Evolutionary conservation across 768 basidiomycete species (phyloP).

Genomic region (Auricularia heimuer): DNA sequence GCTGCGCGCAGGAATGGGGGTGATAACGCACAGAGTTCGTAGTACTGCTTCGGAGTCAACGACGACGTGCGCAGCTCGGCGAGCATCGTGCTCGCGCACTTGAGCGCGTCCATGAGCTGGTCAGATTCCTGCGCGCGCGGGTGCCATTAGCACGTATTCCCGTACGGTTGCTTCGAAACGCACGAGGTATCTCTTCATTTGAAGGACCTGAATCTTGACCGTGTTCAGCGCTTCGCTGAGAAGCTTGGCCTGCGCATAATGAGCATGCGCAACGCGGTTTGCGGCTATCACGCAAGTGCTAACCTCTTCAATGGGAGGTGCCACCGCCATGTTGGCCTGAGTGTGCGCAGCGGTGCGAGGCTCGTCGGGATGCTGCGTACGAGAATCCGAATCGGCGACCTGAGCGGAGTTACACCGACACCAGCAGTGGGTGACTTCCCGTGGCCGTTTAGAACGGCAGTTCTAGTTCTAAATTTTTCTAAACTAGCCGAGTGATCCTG

Average conservation of each 20-base stretch:
- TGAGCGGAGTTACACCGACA: not conserved
- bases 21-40: constrained; percentile 74
- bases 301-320: not conserved
- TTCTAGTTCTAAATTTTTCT: too few species aligned
- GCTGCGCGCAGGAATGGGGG: constrained; percentile 6
- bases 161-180: constrained; percentile 19
- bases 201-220: constrained; percentile 84
- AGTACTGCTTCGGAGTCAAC: constrained; percentile 93
- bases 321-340: not conserved
- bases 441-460: too few species aligned
- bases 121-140: constrained; percentile 64
- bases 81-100: constrained; percentile 95
- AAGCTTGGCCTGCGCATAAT: constrained; percentile 49
- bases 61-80: constrained; percentile 91
- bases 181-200: constrained; percentile 91
- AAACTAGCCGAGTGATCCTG: too few species aligned
- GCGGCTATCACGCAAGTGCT: not conserved
- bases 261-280: not conserved
- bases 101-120: constrained; percentile 97
- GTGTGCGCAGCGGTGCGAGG: not conserved
- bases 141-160: not conserved
- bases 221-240: constrained; percentile 77
- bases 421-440: too few species aligned
- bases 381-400: not conserved
- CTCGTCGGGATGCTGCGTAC: too few species aligned